phyloP scores from a whole-genome alignment of 257 asterid genomes.

The Ocimum tenuiflorum region DNA sequence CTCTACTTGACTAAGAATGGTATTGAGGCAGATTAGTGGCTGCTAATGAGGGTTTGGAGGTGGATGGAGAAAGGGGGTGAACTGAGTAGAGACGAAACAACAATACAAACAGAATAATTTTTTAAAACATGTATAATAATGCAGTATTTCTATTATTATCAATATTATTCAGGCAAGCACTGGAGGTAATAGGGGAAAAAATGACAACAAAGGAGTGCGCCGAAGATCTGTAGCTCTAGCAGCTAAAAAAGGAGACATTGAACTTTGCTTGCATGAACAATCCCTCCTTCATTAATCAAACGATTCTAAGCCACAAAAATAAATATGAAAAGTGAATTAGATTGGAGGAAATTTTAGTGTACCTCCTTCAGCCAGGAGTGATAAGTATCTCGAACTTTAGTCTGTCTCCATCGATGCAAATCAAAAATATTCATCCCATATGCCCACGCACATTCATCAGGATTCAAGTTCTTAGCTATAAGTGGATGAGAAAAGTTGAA shows the following conservation, averaged over 20 bases:
- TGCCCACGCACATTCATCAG: constrained; percentile 98
- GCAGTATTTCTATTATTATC: not conserved
- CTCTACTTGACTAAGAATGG: not conserved
- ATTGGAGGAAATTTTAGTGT: not conserved
- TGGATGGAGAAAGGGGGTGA: not conserved
- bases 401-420: constrained; percentile 73
- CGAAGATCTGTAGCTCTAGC: not conserved
- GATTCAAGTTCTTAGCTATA: constrained; percentile 68
- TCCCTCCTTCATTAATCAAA: not conserved
- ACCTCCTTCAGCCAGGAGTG: constrained; percentile 97
- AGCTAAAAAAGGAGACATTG: not conserved
- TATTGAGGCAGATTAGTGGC: not conserved
- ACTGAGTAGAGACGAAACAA: not conserved
- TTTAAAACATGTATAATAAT: not conserved
- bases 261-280: constrained; percentile 11
- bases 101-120: not conserved
- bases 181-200: not conserved
- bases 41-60: not conserved
- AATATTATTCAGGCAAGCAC: not conserved
- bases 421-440: constrained; percentile 97
- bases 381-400: constrained; percentile 70
- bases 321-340: constrained; percentile 10
- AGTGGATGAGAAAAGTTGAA: constrained; percentile 95
- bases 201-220: too few relatives aligned
- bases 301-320: constrained; percentile 1